These are phyloP conservation scores for Circinella umbellata DNA, from an alignment of 371 early-diverging fungal genomes.

Conservation along the genomic window DNA sequence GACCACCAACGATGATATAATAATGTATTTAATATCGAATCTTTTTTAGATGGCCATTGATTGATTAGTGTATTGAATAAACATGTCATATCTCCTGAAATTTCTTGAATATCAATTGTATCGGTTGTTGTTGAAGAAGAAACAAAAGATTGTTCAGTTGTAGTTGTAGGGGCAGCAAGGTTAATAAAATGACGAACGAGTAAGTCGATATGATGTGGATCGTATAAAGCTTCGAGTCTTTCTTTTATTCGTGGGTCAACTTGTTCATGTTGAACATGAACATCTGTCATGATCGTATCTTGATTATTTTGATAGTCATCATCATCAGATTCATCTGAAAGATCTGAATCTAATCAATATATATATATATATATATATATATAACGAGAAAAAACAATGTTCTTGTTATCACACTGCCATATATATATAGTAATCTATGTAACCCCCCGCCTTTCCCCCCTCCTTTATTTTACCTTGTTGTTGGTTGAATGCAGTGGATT, in stretches of 20 bases:
- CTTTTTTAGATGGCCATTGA: conserved; percentile 63
- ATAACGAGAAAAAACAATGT: background rate
- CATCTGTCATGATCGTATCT: conserved; percentile 35
- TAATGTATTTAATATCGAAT: conserved; percentile 55
- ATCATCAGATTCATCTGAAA: conserved; percentile 3
- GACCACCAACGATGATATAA: conserved; percentile 47
- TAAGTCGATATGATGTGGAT: conserved; percentile 47
- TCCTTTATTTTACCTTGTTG: conserved; percentile 6
- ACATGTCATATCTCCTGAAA: conserved; percentile 22
- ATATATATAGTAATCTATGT: background rate
- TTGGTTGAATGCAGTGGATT: background rate
- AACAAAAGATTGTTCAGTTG: background rate
- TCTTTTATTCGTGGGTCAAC: conserved; percentile 49
- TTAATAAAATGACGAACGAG: conserved; percentile 46
- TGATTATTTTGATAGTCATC: conserved; percentile 30
- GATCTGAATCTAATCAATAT: background rate
- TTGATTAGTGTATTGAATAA: conserved; percentile 63
- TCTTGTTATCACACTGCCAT: background rate
- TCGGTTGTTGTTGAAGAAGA: background rate
- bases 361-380: background rate
- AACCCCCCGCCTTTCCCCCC: too few species aligned
- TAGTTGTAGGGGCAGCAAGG: conserved; percentile 6
- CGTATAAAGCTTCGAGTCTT: conserved; percentile 53
- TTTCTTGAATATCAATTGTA: conserved; percentile 21
- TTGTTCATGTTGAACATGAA: background rate